Conservation (phyloP, 768 basidiomycete species). For the Multifurca ochricompacta region DNA sequence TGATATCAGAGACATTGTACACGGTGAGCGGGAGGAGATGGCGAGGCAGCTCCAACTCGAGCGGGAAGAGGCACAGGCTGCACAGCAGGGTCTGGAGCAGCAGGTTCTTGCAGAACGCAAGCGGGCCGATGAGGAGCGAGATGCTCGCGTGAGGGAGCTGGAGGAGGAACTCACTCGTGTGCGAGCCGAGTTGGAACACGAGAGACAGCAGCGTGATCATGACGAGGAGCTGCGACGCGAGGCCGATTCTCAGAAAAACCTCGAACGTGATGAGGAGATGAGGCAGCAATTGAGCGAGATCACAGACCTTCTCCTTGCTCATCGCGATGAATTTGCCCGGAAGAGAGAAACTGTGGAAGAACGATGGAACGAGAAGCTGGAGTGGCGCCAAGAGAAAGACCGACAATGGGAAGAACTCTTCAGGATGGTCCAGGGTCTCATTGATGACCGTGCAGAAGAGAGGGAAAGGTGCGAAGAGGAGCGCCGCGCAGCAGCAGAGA, state of each 20-base stretch:
- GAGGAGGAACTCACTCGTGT: slow-evolving; percentile 55
- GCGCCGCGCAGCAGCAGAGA: slow-evolving; percentile 42
- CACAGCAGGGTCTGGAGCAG: slow-evolving; percentile 14
- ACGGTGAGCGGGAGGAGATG: slow-evolving; percentile 22
- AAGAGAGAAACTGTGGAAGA: slow-evolving; percentile 56
- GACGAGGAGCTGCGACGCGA: slow-evolving; percentile 60
- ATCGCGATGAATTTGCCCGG: slow-evolving; percentile 47
- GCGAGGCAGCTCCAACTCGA: slow-evolving; percentile 12
- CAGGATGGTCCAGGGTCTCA: slow-evolving; percentile 53
- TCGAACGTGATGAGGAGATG: slow-evolving; percentile 54
- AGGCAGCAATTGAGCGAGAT: slow-evolving; percentile 60
- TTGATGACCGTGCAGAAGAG: slow-evolving; percentile 48
- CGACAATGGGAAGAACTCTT: slow-evolving; percentile 46
- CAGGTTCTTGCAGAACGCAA: slow-evolving; percentile 13
- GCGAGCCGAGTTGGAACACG: slow-evolving; percentile 54
- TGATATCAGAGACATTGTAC: slow-evolving; percentile 42
- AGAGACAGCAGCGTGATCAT: slow-evolving; percentile 47
- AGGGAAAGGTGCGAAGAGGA: slow-evolving; percentile 45
- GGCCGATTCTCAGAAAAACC: slow-evolving; percentile 45
- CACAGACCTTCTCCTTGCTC: slow-evolving; percentile 64
- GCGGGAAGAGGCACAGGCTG: slow-evolving; percentile 19
- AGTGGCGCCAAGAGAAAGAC: slow-evolving; percentile 52
- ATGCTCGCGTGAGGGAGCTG: slow-evolving; percentile 47
- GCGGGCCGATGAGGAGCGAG: slow-evolving; percentile 39
- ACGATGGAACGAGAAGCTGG: slow-evolving; percentile 56